Conservation (phyloP, 1,284 basidiomycete species). For the Melampsora larici-populina region DNA sequence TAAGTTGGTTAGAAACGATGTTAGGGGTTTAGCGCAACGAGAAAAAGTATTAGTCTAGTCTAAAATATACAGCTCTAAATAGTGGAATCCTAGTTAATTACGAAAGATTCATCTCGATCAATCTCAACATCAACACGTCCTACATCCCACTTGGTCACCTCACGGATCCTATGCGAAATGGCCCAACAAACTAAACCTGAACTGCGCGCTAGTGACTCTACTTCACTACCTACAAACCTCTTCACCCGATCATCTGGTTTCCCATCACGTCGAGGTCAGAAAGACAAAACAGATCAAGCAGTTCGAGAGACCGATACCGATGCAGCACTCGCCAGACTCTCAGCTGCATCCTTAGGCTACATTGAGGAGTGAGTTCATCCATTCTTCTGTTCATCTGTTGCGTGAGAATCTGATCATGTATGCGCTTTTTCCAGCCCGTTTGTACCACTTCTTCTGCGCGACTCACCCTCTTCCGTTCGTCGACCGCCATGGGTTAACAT, state of each 20-base stretch:
- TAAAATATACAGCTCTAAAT: no score
- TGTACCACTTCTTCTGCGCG: constrained; percentile 59
- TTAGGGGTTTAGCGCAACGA: no score
- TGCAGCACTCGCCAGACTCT: constrained; percentile 71
- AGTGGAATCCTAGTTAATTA: no score
- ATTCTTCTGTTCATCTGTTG: constrained; percentile 55
- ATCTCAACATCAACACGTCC: no score
- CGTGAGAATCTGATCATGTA: constrained; percentile 69
- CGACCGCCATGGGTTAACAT: constrained; percentile 81
- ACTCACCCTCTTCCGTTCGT: constrained; percentile 57
- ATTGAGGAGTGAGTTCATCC: constrained; percentile 20
- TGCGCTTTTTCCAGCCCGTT: constrained; percentile 58
- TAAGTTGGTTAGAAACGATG: no score
- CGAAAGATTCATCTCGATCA: no score
- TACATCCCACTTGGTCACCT: no score
- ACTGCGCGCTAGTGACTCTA: constrained; percentile 1
- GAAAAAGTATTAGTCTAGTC: no score
- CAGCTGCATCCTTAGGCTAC: constrained; percentile 48
- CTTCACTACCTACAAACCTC: neutral
- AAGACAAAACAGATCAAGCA: constrained; percentile 59
- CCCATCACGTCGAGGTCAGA: constrained; percentile 60
- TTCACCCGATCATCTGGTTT: constrained; percentile 8
- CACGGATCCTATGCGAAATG: neutral
- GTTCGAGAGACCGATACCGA: constrained; percentile 70
- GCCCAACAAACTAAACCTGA: neutral